Conservation (phyloP, 208 protist species). For the Trypanosoma boissoni region DNA sequence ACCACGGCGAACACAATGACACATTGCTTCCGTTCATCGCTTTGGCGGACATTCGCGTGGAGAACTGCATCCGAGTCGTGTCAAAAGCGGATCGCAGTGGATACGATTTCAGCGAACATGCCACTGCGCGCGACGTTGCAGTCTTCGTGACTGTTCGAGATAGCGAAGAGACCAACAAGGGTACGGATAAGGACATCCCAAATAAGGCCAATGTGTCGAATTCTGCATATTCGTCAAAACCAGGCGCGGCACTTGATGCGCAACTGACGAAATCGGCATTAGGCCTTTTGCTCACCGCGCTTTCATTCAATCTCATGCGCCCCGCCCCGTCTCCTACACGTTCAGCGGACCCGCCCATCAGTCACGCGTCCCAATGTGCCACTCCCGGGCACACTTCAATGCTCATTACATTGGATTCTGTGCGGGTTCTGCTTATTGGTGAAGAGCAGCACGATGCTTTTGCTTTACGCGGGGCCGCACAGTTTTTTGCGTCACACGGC, state of each 20-base stretch:
- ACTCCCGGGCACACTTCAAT: no score
- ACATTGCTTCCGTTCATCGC: not conserved
- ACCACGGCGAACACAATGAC: not conserved
- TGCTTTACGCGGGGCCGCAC: conserved; percentile 5
- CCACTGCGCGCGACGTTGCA: not conserved
- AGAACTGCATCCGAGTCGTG: conserved; percentile 12
- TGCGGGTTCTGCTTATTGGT: conserved; percentile 16
- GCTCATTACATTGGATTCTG: conserved; percentile 14
- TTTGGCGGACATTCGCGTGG: not conserved
- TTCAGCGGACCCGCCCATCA: no score
- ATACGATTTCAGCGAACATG: conserved; percentile 17
- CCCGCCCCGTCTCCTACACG: no score
- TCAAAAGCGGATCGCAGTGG: conserved; percentile 11
- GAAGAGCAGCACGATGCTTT: conserved; percentile 13
- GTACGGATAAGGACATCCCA: no score
- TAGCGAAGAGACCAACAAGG: no score
- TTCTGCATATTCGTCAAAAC: not conserved
- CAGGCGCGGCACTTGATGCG: conserved; percentile 8
- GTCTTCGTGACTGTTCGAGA: conserved; percentile 12
- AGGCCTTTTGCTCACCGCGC: not conserved
- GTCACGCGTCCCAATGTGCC: no score
- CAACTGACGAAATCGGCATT: conserved; percentile 6
- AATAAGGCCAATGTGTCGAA: not conserved
- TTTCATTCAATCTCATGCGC: conserved; percentile 8
- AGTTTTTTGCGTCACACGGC: conserved; percentile 12